phyloP scores from a whole-genome alignment of 2,329 filamentous ascomycete species.

The Trichoderma sp. region DNA sequence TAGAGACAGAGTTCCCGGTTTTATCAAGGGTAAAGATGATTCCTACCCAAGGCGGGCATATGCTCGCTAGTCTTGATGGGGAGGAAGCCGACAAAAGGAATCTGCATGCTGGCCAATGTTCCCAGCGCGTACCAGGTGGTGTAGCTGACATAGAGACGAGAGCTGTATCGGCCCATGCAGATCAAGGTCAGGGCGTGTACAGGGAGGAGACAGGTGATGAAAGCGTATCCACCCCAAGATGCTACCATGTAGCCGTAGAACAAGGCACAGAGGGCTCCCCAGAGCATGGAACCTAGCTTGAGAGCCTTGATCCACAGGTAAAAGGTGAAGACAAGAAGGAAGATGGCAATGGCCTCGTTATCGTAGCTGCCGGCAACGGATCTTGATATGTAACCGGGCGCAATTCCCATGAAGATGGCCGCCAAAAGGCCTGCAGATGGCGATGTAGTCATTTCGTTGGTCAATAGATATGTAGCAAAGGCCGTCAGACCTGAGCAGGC shows the following conservation, averaged over 20 bases:
- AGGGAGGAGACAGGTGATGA: conserved; percentile 96
- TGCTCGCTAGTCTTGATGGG: conserved; percentile 97
- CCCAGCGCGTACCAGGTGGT: conserved; percentile 97
- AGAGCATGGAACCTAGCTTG: conserved; percentile 94
- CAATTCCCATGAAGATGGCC: conserved; percentile 95
- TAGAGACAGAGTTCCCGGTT: not conserved
- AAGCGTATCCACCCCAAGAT: conserved; percentile 98
- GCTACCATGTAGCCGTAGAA: conserved; percentile 99
- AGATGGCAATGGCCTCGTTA: conserved; percentile 99
- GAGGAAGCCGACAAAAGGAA: conserved; percentile 96
- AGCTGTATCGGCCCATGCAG: conserved; percentile 95
- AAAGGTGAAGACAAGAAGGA: conserved; percentile 97
- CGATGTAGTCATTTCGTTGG: conserved; percentile 95
- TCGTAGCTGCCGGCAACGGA: conserved; percentile 98
- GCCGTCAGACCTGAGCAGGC: conserved; percentile 93
- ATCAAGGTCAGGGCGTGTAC: conserved; percentile 92
- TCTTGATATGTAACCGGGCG: conserved; percentile 95
- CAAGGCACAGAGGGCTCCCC: conserved; percentile 89
- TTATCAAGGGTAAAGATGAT: conserved; percentile 36
- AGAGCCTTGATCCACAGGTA: conserved; percentile 99
- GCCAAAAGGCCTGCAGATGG: conserved; percentile 93
- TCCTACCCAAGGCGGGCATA: conserved; percentile 87
- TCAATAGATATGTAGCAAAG: conserved; percentile 89
- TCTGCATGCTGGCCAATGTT: conserved; percentile 97
- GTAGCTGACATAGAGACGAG: conserved; percentile 91